Evolutionary conservation across 768 basidiomycete species (phyloP).

Genomic region (Rhodotorula kratochvilovae): DNA sequence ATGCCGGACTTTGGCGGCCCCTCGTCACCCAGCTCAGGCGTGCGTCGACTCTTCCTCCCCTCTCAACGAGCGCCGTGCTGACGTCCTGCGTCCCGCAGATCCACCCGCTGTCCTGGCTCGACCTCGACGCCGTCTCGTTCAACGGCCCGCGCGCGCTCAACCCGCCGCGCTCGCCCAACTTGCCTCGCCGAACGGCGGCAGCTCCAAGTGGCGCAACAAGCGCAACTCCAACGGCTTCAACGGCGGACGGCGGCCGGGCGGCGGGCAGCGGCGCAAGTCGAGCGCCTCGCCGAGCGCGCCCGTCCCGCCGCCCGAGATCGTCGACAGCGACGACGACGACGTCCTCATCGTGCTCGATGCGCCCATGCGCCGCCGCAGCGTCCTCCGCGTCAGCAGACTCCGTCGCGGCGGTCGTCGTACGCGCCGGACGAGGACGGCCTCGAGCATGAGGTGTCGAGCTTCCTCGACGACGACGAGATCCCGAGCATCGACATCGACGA

Average conservation of each 20-base stretch:
- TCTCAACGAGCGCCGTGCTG: too few species aligned
- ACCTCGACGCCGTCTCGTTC: constrained; percentile 36
- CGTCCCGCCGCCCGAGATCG: not conserved
- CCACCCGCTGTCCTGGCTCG: constrained; percentile 36
- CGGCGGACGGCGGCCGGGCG: not conserved
- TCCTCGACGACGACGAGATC: constrained; percentile 27
- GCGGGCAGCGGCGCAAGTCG: constrained; percentile 16
- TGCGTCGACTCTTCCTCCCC: not conserved
- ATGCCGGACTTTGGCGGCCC: not conserved
- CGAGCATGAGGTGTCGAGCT: not conserved
- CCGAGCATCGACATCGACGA: constrained; percentile 20
- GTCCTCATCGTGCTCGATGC: constrained; percentile 22
- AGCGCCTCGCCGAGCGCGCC: not conserved
- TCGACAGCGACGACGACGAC: constrained; percentile 17
- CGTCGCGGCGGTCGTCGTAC: constrained; percentile 10
- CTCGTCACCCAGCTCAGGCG: not conserved
- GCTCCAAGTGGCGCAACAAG: not conserved
- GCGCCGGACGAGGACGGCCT: constrained; percentile 8
- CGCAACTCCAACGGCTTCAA: constrained; percentile 2
- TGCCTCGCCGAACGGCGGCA: not conserved
- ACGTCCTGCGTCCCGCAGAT: constrained; percentile 1
- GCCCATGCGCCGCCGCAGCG: not conserved
- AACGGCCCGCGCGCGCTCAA: constrained; percentile 4
- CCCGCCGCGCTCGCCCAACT: not conserved
- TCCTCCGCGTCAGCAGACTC: not conserved